Evolutionary conservation across 495 filamentous ascomycete genomes (phyloP).

Genomic region (Hypoxylon lenormandii): DNA sequence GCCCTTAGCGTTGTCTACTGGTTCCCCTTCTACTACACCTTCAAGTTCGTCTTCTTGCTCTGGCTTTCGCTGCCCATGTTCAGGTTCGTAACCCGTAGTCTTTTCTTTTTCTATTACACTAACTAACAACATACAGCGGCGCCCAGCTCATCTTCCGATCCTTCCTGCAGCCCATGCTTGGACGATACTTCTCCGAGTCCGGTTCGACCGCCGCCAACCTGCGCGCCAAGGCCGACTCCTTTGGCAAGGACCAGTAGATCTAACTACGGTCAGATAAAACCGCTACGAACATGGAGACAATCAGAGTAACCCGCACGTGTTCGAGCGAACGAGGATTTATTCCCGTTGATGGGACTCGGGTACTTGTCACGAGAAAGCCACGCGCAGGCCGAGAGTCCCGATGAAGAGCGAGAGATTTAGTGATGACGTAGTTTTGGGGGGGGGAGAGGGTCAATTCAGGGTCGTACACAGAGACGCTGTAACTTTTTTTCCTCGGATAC

Average conservation of each 20-base stretch:
- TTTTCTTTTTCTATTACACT: neutral
- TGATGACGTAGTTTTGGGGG: conserved; percentile 13
- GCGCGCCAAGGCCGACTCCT: conserved; percentile 86
- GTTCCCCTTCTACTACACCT: conserved; percentile 99
- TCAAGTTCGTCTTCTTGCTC: conserved; percentile 96
- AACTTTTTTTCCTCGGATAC: conserved; percentile 17
- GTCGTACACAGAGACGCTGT: conserved; percentile 12
- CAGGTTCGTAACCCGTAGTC: conserved; percentile 69
- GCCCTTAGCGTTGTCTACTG: conserved; percentile 95
- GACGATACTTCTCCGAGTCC: conserved; percentile 82
- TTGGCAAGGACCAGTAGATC: conserved; percentile 68
- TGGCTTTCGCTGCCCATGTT: conserved; percentile 97
- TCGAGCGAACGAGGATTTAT: conserved; percentile 29
- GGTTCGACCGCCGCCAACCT: conserved; percentile 87
- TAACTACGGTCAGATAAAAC: conserved; percentile 13
- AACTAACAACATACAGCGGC: conserved; percentile 70
- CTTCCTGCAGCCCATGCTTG: conserved; percentile 88
- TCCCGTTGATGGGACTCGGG: conserved; percentile 22
- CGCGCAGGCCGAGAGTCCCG: neutral
- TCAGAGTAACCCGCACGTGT: conserved; percentile 25
- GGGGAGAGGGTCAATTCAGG: conserved; percentile 24
- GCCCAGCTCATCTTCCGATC: conserved; percentile 97
- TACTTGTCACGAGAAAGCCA: conserved; percentile 9
- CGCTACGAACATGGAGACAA: conserved; percentile 33
- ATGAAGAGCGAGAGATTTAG: conserved; percentile 21